A percentile compares a stretch with the other conserved stretches of the same genome.
These are phyloP conservation scores for Fusarium sp. DNA, from an alignment of 2,329 filamentous ascomycete species.

Conservation along the genomic window DNA sequence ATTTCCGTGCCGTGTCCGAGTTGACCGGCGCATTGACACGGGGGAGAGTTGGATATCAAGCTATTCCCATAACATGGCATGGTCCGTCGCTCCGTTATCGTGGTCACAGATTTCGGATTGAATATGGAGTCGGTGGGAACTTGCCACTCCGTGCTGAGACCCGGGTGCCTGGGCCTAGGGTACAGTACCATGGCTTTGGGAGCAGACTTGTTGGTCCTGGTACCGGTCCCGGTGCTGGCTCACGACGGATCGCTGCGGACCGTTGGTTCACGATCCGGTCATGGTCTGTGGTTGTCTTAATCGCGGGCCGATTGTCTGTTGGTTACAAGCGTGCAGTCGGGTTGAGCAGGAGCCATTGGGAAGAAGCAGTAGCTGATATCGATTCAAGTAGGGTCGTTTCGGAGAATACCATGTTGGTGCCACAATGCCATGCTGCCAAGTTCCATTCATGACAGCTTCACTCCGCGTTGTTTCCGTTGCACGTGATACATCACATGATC, in stretches of 20 bases:
- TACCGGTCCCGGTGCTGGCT: neutral
- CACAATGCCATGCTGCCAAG: neutral
- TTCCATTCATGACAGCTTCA: neutral
- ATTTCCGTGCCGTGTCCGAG: slow-evolving; percentile 10
- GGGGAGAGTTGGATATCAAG: neutral
- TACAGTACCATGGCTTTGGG: slow-evolving; percentile 20
- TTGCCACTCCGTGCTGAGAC: slow-evolving; percentile 12
- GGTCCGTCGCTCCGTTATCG: neutral
- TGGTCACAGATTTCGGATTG: neutral
- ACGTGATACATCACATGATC: neutral
- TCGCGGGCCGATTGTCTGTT: slow-evolving; percentile 19
- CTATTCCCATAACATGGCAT: slow-evolving; percentile 13
- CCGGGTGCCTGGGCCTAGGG: slow-evolving; percentile 13
- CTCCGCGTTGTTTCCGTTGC: neutral
- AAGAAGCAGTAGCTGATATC: neutral
- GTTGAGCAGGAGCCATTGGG: neutral
- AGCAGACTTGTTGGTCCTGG: slow-evolving; percentile 16
- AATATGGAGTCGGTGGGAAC: neutral
- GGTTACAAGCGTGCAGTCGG: neutral
- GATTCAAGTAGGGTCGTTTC: neutral
- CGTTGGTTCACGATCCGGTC: slow-evolving; percentile 8
- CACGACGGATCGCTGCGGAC: slow-evolving; percentile 4
- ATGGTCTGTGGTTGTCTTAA: slow-evolving; percentile 23
- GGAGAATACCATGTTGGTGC: slow-evolving; percentile 4
- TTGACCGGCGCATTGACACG: neutral